These are phyloP conservation scores for Trichophyton simii DNA, from an alignment of 2,329 filamentous ascomycete species.

Conservation along the genomic window DNA sequence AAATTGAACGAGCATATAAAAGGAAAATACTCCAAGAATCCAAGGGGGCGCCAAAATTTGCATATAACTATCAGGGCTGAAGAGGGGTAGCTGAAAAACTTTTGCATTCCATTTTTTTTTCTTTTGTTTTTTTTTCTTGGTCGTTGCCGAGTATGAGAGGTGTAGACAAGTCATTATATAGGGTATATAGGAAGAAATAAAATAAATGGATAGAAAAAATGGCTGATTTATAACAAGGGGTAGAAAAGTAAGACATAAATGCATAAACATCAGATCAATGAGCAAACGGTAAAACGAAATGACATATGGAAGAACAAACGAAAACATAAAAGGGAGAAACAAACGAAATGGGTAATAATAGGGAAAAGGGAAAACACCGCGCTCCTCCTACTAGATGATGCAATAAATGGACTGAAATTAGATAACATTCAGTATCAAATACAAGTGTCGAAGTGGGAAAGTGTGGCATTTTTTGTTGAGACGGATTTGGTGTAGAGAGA, in stretches of 20 bases:
- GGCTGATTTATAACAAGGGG: background rate
- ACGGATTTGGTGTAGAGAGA: background rate
- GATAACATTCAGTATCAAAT: conserved; percentile 5
- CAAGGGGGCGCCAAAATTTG: background rate
- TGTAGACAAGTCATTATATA: conserved; percentile 5
- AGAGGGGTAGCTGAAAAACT: background rate
- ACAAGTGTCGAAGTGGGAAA: conserved; percentile 4
- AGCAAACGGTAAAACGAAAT: background rate
- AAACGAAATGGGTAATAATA: conserved; percentile 1
- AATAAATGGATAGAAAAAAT: background rate
- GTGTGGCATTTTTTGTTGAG: conserved; percentile 1
- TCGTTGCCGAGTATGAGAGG: conserved; percentile 1
- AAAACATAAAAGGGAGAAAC: background rate
- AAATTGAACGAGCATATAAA: background rate
- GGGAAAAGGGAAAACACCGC: background rate
- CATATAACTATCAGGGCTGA: background rate
- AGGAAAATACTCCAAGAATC: background rate
- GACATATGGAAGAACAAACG: conserved; percentile 3
- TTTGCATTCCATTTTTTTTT: background rate
- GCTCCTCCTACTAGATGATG: conserved; percentile 2
- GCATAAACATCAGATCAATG: background rate
- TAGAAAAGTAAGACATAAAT: conserved; percentile 3
- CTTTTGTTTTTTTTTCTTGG: background rate
- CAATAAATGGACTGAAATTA: conserved; percentile 4
- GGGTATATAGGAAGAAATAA: background rate